Evolutionary conservation across 352 stramenopile genomes (phyloP).

Genomic region (Pythium rhizo-oryzae): DNA sequence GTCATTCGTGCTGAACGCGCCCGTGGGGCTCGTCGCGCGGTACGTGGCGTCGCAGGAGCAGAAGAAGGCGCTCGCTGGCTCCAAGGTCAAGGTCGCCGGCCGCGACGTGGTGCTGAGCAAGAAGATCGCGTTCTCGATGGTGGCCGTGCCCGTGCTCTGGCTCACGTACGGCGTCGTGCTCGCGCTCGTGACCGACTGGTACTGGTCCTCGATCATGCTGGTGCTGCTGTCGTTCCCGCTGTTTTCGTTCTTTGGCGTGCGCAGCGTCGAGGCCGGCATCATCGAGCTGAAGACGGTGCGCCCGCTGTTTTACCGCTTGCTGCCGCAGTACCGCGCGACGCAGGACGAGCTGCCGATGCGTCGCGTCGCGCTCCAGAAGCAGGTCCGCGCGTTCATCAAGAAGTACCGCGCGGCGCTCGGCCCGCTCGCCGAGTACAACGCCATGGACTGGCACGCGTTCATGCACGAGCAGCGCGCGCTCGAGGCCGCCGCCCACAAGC

Average conservation of each 20-base stretch:
- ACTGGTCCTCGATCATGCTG: constrained; percentile 83
- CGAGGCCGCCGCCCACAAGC: constrained; percentile 36
- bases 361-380: constrained; percentile 68
- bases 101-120: constrained; percentile 92
- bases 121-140: constrained; percentile 93
- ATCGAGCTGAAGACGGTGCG: constrained; percentile 88
- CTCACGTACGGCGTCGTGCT: constrained; percentile 85
- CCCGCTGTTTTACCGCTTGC: constrained; percentile 79
- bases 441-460: constrained; percentile 85
- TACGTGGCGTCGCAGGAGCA: constrained; percentile 75
- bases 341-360: constrained; percentile 78
- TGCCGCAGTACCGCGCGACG: constrained; percentile 76
- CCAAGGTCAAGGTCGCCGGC: constrained; percentile 91
- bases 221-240: constrained; percentile 82
- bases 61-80: constrained; percentile 84
- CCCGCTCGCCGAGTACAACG: constrained; percentile 65
- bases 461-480: constrained; percentile 71
- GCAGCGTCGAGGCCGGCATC: constrained; percentile 85
- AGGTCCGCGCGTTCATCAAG: constrained; percentile 77
- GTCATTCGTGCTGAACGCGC: constrained; percentile 91
- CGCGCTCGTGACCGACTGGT: constrained; percentile 83
- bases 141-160: constrained; percentile 89
- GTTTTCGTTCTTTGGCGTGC: constrained; percentile 89
- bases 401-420: constrained; percentile 68
- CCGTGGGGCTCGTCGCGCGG: constrained; percentile 86